These are phyloP conservation scores for Solanum lignicaule DNA, from an alignment of 257 asterid species.

Conservation along the genomic window DNA sequence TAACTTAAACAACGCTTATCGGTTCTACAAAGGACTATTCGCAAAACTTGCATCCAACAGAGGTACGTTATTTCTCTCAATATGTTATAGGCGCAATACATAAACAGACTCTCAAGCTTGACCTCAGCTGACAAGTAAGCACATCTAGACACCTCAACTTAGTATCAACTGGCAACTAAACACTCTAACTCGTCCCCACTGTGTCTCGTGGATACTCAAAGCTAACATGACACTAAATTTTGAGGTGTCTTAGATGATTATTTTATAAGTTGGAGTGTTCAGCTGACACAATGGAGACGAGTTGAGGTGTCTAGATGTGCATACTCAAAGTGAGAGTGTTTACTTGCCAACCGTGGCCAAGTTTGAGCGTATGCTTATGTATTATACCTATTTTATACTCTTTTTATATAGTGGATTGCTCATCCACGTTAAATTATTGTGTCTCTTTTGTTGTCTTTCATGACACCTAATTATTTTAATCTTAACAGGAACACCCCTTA, in stretches of 20 bases:
- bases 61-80: constrained; percentile 10
- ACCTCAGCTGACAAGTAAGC: neutral
- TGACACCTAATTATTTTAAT: neutral
- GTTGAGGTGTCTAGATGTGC: neutral
- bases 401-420: neutral
- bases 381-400: neutral
- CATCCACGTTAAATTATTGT: neutral
- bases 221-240: neutral
- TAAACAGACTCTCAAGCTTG: neutral
- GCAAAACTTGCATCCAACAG: constrained; percentile 22
- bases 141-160: neutral
- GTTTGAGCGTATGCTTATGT: neutral
- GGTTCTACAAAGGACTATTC: constrained; percentile 31
- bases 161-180: neutral
- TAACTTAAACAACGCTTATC: constrained; percentile 14
- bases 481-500: constrained; percentile 23
- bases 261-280: neutral
- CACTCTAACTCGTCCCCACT: neutral
- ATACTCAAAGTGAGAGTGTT: neutral
- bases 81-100: neutral
- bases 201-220: neutral
- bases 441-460: neutral
- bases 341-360: neutral
- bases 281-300: neutral
- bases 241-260: neutral